A percentile compares a stretch with the other conserved stretches of the same genome.
Conservation (phyloP, 257 asterid species). For the Solanum etuberosum region DNA sequence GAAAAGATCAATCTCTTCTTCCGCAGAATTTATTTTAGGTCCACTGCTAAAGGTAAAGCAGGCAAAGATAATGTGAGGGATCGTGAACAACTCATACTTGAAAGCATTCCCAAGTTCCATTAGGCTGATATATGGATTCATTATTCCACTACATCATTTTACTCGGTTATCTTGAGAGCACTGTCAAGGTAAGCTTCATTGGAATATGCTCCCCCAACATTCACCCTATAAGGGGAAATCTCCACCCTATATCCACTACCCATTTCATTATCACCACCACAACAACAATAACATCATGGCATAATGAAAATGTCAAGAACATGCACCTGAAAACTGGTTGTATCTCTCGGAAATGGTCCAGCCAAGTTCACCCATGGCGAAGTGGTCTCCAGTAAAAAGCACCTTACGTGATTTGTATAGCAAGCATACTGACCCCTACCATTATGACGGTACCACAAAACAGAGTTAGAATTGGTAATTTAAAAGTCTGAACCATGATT, state of each 20-base stretch:
- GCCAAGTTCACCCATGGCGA: conserved; percentile 37
- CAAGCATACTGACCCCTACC: conserved; percentile 62
- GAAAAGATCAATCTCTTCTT: background rate
- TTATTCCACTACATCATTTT: background rate
- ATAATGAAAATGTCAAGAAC: background rate
- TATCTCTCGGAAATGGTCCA: conserved; percentile 31
- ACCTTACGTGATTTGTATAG: conserved; percentile 41
- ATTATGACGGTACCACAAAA: conserved; percentile 1
- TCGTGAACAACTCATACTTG: background rate
- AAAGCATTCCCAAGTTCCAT: background rate
- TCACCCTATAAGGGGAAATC: background rate
- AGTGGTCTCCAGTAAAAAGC: conserved; percentile 67
- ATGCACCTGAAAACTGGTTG: conserved; percentile 51
- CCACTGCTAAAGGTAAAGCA: background rate
- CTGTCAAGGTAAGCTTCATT: background rate
- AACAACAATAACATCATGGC: background rate
- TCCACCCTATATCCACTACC: background rate
- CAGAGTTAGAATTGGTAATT: background rate
- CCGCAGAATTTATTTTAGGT: background rate
- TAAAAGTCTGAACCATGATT: conserved; percentile 1
- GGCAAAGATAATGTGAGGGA: background rate
- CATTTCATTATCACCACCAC: background rate
- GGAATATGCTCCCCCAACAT: background rate
- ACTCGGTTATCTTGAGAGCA: background rate
- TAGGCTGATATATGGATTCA: background rate